Base-by-base conservation (phyloP, 208 protist genomes). In the Trypanosomatidae sp. region DNA sequence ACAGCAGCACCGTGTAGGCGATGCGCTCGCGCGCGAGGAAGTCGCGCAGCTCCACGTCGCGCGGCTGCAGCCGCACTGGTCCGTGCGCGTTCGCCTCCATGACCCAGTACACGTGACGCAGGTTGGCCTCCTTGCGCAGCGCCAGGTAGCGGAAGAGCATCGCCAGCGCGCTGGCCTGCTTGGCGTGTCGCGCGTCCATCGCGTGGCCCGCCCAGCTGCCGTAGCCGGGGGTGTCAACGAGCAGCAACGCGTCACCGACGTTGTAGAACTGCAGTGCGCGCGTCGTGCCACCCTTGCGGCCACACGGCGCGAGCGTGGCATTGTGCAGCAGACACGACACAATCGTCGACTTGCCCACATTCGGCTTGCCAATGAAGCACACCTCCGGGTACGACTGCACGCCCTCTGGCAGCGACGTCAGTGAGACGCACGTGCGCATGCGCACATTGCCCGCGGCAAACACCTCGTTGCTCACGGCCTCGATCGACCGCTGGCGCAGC, bases 141-240 rank as follows among this genome's bases (percentile, higher is more conserved):
- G 86, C 67, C 7, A 94, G 49, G 49, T 94, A 94, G 44, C 76
- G 80, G 40, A 88, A 89, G 6, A 91, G 53, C 44, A 87, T 80
- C 19, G 72, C 53, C 59, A 90, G 88, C 19, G 81, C 81, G 26
- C 69, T 73, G 16, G 79, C 86, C 19, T 72, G 50, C 41, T 70
- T 61, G 23, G 53, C 53, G 2, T 66, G 21, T 4, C 43, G 53
- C 53, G 79, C 57, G 6, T 39, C 49, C 13, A 78, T 30, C 6
- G 65, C 13, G 2, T 75, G 66, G 3, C 77, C 62, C 38, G 53
- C 56, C 81, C 86, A 94, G 6, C 71, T 72, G 25, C 86, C 86
- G 56, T 94, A 94, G 18, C 86, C 81, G 38, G 86, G 86, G 2
- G 81, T 89, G 49, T 91, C 86, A 4, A 90, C 80, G 20, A 94